Evolutionary conservation across 768 basidiomycete species (phyloP).

Genomic region (Suillus subluteus): DNA sequence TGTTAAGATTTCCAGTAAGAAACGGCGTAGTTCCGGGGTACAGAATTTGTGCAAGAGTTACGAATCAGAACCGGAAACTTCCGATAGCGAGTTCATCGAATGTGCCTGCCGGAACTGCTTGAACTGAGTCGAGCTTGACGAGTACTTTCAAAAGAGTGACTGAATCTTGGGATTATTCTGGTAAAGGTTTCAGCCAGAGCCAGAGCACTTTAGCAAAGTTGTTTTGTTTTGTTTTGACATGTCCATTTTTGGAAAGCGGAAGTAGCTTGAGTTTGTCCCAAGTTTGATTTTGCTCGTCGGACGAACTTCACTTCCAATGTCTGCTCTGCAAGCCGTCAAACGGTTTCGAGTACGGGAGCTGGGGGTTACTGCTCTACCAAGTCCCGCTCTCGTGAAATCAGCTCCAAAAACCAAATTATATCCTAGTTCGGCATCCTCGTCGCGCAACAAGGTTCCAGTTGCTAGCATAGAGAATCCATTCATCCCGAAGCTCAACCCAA

Average conservation of each 20-base stretch:
- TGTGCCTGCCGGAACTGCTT: no score
- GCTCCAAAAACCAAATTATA: constrained; percentile 20
- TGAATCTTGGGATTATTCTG: neutral
- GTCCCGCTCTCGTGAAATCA: constrained; percentile 25
- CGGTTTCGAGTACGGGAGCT: constrained; percentile 31
- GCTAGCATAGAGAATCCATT: constrained; percentile 62
- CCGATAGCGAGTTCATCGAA: neutral
- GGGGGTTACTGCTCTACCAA: constrained; percentile 18
- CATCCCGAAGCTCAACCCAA: constrained; percentile 60
- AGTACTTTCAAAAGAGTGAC: neutral
- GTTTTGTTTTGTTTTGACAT: neutral
- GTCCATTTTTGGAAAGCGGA: neutral
- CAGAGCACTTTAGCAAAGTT: neutral
- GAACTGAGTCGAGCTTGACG: neutral
- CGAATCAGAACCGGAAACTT: neutral
- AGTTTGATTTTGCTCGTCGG: neutral
- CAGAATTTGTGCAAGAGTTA: no score
- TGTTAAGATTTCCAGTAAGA: no score
- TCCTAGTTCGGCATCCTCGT: constrained; percentile 13
- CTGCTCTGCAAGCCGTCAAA: constrained; percentile 24
- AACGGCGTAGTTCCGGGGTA: no score
- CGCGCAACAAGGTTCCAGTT: constrained; percentile 22
- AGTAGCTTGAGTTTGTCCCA: neutral
- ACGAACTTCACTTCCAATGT: constrained; percentile 1
- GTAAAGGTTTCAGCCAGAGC: neutral